Evolutionary conservation across 768 basidiomycete species (phyloP).

Genomic region (Russula vinacea): DNA sequence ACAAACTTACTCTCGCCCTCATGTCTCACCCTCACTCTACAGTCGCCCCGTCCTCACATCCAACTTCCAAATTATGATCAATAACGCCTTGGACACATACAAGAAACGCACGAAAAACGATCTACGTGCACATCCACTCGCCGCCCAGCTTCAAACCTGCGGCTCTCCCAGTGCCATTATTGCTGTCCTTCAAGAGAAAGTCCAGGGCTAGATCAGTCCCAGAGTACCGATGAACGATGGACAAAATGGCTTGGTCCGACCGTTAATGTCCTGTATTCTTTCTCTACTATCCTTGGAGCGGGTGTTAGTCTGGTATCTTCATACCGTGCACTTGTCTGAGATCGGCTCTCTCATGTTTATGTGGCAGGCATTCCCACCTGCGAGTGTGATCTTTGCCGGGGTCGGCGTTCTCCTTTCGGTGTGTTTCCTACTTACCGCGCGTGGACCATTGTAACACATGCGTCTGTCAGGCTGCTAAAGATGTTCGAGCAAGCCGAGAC

Average conservation of each 20-base stretch:
- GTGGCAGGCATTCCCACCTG: neutral
- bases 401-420: neutral
- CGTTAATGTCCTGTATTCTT: neutral
- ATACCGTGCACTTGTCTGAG: no score
- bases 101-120: neutral
- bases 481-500: neutral
- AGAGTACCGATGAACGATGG: neutral
- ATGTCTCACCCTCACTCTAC: no score
- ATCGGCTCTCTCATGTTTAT: neutral
- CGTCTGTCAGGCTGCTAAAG: neutral
- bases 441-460: neutral
- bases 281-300: neutral
- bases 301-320: no score
- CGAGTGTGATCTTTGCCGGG: neutral
- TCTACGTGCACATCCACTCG: neutral
- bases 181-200: neutral
- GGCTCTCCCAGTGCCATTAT: neutral
- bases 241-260: neutral
- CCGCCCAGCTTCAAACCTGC: neutral
- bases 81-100: no score
- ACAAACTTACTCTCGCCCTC: no score
- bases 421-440: neutral
- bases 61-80: no score
- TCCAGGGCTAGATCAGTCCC: neutral
- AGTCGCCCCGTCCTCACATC: no score